Evolutionary conservation across 108 stramenopile species (phyloP), one percentile per base, ranked within the genome.

Genomic region (Fistulifera solaris): DNA sequence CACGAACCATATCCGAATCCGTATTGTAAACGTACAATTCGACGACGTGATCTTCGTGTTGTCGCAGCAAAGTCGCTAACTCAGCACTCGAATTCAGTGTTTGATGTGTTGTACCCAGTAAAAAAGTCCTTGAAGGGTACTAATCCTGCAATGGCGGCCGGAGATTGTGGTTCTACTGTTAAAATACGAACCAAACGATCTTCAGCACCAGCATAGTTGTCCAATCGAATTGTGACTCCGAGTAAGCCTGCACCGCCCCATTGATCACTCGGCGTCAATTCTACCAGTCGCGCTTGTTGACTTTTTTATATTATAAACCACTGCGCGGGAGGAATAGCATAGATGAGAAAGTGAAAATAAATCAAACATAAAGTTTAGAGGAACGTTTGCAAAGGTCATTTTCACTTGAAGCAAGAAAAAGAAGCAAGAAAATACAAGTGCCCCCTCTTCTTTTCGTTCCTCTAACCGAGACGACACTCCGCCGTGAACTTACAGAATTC

Each of bases 171-270:
- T 46, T 77, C 75, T 16, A 88, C 83, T 1, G 66, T 65, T n/a
- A 94, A 58, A 14, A 94, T 80, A 0, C 86, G 74, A 22, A 94
- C 69, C 38, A 94, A 64, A 23, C 80, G 71, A 56, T 94, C 88
- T 46, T 94, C 93, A 21, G 88, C 85, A 0, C 85, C 89, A 38
- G 76, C 72, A 61, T 94, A 95, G 54, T 88, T 68, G 73, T 98
- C 97, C 44, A 98, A 73, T 17, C 93, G 81, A 39, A 98, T 98
- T 44, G 97, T 96, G 13, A 96, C 93, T 7, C 97, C 97, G 10
- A 98, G 68, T 48, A 98, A 70, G 27, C 97, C 97, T 7, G 94
- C 85, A 1, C 95, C 95, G 49, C 80, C 89, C 95, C 94, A 95
- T 7, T 73, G 67, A n/a, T 80, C 71, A 11, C 68, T 66, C 0